A percentile compares a stretch with the other conserved stretches of the same genome.
phyloP scores from a whole-genome alignment of 2,329 filamentous ascomycete species.

The Falciphora oryzae region DNA sequence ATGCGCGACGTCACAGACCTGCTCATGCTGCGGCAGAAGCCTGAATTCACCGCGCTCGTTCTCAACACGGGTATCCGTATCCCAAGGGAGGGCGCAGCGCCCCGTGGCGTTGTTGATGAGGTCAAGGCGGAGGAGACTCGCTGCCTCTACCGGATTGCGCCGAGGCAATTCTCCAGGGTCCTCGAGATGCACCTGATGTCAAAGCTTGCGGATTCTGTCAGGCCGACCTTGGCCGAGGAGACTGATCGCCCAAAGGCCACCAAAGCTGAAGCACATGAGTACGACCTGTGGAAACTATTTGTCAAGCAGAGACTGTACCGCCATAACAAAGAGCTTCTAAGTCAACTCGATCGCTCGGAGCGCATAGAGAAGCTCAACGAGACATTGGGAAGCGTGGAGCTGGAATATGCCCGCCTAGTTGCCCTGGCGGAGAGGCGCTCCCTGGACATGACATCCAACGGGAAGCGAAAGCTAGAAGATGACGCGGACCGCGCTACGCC shows the following conservation, averaged over 20 bases:
- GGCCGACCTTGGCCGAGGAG: constrained; percentile 43
- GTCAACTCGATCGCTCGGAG: constrained; percentile 62
- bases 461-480: constrained; percentile 41
- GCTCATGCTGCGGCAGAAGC: constrained; percentile 52
- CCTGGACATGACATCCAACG: constrained; percentile 20
- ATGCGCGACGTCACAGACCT: constrained; percentile 72
- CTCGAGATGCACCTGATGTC: constrained; percentile 71
- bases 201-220: constrained; percentile 48
- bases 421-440: constrained; percentile 34
- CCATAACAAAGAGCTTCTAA: constrained; percentile 66
- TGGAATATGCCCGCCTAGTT: constrained; percentile 66
- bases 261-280: constrained; percentile 54
- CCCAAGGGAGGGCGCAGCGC: constrained; percentile 40
- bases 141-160: constrained; percentile 61
- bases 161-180: constrained; percentile 69
- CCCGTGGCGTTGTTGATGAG: constrained; percentile 52
- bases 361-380: constrained; percentile 67
- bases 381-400: constrained; percentile 60
- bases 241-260: constrained; percentile 33
- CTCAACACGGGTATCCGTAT: constrained; percentile 48
- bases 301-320: constrained; percentile 73
- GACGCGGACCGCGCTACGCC: constrained; percentile 14
- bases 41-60: constrained; percentile 50
- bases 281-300: constrained; percentile 66
- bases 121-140: constrained; percentile 52